Base-by-base conservation (phyloP, 2,329 filamentous ascomycete species). In the Emmonsiellopsis sp. region DNA sequence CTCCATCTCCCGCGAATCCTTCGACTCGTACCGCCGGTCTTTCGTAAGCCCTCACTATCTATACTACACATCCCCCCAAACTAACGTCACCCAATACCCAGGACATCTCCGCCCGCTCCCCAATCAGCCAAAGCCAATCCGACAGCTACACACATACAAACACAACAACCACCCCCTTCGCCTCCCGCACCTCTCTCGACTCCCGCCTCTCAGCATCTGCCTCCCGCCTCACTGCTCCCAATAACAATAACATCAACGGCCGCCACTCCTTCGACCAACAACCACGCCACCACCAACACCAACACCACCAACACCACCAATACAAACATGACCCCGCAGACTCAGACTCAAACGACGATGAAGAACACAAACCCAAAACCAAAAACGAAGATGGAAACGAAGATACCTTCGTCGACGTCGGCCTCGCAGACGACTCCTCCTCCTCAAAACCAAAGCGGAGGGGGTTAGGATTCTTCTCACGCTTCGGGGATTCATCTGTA, bases 1-100 rank as follows among this genome's bases (percentile, higher is more conserved):
- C 68, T 89, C 87, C 58, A 97, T 97, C 68, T 95, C 91, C 38
- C 82, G 92, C 64, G 93, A 97, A 73, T 96, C 91, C 1, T 97
- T 97, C 66, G 93, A 97, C 69, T 95, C 91, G 2, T 97, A 97
- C 73, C 81, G 93, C 58, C 84, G 93, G 64, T 96, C 91, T 59
- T 97, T 97, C 75, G 92, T 95, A 80, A 62, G 86, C n/a, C 46
- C 50, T 13, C 30, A 46, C 46, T 46, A 52, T 54, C 44, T 53
- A 34, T 53, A 57, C n/a, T 47, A 52, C 41, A 31, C 40, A n/a
- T 6, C 20, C 20, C n/a, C 32, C 20, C 10, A 31, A 30, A n/a
- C 11, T 43, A 44, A 35, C 13, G 8, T 15, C 34, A 37, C 30
- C 40, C 46, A 54, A 49, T 26, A 32, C 31, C 7, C 63, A 95